phyloP scores from a whole-genome alignment of 768 basidiomycete genomes.

The Floccularia luteovirens region DNA sequence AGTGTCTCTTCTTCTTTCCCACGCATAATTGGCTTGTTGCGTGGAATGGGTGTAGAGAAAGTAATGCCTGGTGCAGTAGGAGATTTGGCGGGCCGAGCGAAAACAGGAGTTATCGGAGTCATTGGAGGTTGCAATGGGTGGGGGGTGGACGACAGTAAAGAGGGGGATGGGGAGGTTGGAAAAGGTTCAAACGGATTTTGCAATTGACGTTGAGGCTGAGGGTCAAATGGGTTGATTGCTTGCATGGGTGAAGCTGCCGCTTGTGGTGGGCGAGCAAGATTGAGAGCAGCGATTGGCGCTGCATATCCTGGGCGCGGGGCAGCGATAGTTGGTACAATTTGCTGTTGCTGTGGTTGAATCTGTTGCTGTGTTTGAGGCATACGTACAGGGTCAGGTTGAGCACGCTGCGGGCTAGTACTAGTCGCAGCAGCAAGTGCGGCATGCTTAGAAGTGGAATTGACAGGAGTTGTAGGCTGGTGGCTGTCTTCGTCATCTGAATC shows the following conservation, averaged over 20 bases:
- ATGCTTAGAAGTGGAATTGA: constrained; percentile 22
- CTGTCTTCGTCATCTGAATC: constrained; percentile 13
- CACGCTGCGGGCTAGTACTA: constrained; percentile 4
- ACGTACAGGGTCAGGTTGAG: constrained; percentile 5
- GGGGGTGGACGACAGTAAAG: constrained; percentile 43
- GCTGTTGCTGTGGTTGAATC: constrained; percentile 4
- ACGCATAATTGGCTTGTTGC: constrained; percentile 50
- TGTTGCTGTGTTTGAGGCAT: constrained; percentile 4
- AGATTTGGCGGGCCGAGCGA: constrained; percentile 52
- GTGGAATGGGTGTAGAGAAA: constrained; percentile 29
- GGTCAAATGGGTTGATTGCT: constrained; percentile 11
- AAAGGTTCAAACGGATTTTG: constrained; percentile 8
- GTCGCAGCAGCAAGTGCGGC: constrained; percentile 29
- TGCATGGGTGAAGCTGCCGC: constrained; percentile 27
- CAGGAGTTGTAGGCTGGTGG: constrained; percentile 8
- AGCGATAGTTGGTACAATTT: constrained; percentile 37
- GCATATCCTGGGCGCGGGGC: constrained; percentile 72
- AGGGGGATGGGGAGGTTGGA: constrained; percentile 11
- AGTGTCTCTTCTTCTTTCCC: constrained; percentile 62
- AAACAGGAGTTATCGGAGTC: constrained; percentile 74
- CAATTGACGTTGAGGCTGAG: constrained; percentile 5
- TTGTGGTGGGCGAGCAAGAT: constrained; percentile 41
- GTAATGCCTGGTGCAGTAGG: constrained; percentile 21
- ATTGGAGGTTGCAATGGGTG: constrained; percentile 73
- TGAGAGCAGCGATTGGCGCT: constrained; percentile 59